Evolutionary conservation across 192 early-diverging fungal genomes (phyloP), one percentile per base, ranked within the genome.

Genomic region (Fimicolochytrium jonesii): DNA sequence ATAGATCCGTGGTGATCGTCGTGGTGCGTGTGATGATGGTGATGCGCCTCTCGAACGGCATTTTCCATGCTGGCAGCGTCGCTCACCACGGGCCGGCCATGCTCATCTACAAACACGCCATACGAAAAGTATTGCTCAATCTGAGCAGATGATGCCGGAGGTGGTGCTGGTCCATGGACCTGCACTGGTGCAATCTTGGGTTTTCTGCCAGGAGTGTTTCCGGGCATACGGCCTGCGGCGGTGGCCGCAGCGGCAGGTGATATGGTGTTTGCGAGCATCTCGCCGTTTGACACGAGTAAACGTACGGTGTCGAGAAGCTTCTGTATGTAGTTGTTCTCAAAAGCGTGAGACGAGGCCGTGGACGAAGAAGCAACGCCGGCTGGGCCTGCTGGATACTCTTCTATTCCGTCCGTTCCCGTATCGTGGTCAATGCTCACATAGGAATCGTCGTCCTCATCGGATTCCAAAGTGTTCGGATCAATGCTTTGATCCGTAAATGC

Each of bases 251-350:
- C 57, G 10, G 47, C 46, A 47, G 49, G 49, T 9, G 46, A 39
- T 11, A 59, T 57, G 18, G 59, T 49, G 42, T 44, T 61, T 11
- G 59, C 66, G 9, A 68, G 37, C 59, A 36, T 43, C 35, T 68
- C 66, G 1, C 66, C 66, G 29, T 18, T 61, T 1, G 66, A 51
- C 2, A 68, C 66, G 17, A 68, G 37, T 6, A 53, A n/a, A 13
- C 66, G 66, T 3, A 68, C 66, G 4, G 66, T 61, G 10, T 68
- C 66, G 6, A 68, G 37, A n/a, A 61, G 49, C n/a, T 35, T 45
- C 23, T 54, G 57, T 13, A 68, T 60, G 33, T 60, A 23, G 30
- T 55, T 48, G 35, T 31, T 35, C 39, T 68, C 66, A 30, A 68
- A 34, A 11, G 42, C 13, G 29, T 53, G 20, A 10, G 17, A 13